These are phyloP conservation scores for Annona cherimola DNA, from an alignment of 164 flowering plant species.

Conservation along the genomic window DNA sequence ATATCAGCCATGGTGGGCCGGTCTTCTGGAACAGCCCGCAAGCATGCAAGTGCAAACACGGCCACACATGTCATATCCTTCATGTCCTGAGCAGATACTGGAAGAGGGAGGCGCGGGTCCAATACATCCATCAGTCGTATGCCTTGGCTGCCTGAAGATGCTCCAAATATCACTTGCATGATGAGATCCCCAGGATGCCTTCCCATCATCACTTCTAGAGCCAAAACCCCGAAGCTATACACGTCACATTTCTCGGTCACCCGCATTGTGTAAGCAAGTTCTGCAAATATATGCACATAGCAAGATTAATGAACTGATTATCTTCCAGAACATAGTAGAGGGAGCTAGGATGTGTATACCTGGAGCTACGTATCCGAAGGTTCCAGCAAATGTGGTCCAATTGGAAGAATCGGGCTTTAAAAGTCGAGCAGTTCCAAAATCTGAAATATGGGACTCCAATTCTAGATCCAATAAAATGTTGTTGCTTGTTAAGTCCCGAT, in stretches of 20 bases:
- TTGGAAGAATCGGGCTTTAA: not conserved
- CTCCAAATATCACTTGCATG: not conserved
- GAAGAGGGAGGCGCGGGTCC: constrained; percentile 9
- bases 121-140: not conserved
- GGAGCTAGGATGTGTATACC: not conserved
- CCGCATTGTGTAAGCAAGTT: constrained; percentile 12
- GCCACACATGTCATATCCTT: not conserved
- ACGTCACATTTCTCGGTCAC: constrained; percentile 12
- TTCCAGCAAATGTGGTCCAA: not conserved
- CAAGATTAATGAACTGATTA: too few relatives aligned
- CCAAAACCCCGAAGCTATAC: constrained; percentile 17
- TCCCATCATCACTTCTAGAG: constrained; percentile 12
- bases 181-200: constrained; percentile 7
- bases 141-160: not conserved
- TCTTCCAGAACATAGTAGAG: too few relatives aligned
- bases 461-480: not conserved
- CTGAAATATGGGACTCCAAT: not conserved
- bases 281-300: not conserved
- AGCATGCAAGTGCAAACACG: constrained; percentile 7
- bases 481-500: not conserved
- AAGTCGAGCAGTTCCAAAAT: not conserved
- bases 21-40: not conserved
- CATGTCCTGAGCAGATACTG: not conserved
- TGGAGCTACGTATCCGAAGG: not conserved
- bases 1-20: constrained; percentile 10